A percentile compares a stretch with the other conserved stretches of the same genome.
Evolutionary conservation across 352 stramenopile species (phyloP).

Genomic region (Phytophthora podocarpi): DNA sequence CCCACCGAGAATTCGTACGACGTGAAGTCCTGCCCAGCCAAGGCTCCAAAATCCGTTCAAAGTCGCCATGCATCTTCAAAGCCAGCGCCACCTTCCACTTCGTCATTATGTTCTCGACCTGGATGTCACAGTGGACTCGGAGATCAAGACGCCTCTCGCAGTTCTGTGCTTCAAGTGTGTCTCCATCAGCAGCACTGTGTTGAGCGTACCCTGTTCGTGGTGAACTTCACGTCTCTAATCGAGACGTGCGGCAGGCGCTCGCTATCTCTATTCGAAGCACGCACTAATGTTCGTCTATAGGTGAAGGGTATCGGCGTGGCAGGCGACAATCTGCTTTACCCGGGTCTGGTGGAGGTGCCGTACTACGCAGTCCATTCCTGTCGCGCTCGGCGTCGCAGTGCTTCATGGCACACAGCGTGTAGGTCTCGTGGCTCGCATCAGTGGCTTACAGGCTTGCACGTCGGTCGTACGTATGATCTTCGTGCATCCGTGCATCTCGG

Average conservation of each 20-base stretch:
- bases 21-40: slow-evolving; percentile 13
- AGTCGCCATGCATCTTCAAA: slow-evolving; percentile 60
- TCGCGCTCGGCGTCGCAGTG: slow-evolving; percentile 34
- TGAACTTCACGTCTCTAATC: slow-evolving; percentile 61
- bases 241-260: slow-evolving; percentile 59
- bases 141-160: slow-evolving; percentile 66
- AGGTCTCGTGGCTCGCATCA: too few relatives aligned
- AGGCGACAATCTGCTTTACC: slow-evolving; percentile 75
- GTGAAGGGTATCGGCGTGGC: slow-evolving; percentile 64
- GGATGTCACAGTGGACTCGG: slow-evolving; percentile 45
- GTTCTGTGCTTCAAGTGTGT: slow-evolving; percentile 76
- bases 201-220: slow-evolving; percentile 47
- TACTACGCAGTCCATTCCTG: slow-evolving; percentile 69
- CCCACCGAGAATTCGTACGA: too few relatives aligned
- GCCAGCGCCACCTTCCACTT: slow-evolving; percentile 67
- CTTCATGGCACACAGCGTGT: too few relatives aligned
- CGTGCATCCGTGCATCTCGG: too few relatives aligned
- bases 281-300: slow-evolving; percentile 67
- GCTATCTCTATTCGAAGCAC: slow-evolving; percentile 59
- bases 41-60: slow-evolving; percentile 34
- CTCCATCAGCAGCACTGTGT: slow-evolving; percentile 51
- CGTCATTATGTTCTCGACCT: slow-evolving; percentile 74
- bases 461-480: too few relatives aligned
- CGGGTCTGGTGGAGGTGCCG: slow-evolving; percentile 61
- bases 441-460: too few relatives aligned